A percentile compares a stretch with the other conserved stretches of the same genome.
Conservation (phyloP, 208 protist genomes). For the Phytomonas sp. region DNA sequence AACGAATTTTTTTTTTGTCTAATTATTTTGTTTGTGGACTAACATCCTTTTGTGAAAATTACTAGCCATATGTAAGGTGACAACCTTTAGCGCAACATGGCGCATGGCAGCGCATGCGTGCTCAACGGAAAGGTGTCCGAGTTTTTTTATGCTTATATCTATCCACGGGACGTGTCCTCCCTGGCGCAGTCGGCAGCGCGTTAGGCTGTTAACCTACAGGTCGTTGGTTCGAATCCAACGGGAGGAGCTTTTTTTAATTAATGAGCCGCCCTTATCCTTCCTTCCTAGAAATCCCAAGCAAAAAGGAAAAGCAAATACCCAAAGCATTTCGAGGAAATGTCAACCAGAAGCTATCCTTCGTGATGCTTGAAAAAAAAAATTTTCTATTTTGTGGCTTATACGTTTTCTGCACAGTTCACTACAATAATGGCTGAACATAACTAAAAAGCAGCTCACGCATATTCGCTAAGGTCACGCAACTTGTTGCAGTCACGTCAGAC, state of each 20-base stretch:
- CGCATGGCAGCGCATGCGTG: too few relatives aligned
- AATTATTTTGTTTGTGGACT: too few relatives aligned
- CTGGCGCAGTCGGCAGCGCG: constrained; percentile 92
- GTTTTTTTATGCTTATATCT: too few relatives aligned
- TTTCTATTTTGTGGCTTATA: background rate
- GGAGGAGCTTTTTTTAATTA: constrained; percentile 75
- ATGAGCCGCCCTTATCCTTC: background rate
- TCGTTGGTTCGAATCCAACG: constrained; percentile 93
- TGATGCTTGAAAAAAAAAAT: background rate
- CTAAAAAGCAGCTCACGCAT: constrained; percentile 10
- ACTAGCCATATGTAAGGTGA: too few relatives aligned
- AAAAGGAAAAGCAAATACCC: background rate
- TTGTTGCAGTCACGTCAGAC: constrained; percentile 2
- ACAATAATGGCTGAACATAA: constrained; percentile 9
- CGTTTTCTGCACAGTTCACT: background rate
- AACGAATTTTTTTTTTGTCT: background rate
- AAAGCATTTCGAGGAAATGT: too few relatives aligned
- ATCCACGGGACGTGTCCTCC: constrained; percentile 81
- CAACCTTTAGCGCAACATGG: too few relatives aligned
- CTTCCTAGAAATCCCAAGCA: background rate
- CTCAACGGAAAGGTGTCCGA: too few relatives aligned
- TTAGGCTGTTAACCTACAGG: constrained; percentile 95
- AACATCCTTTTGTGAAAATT: too few relatives aligned
- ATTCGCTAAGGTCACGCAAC: constrained; percentile 1
- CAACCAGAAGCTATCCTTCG: background rate